Percentiles rank a stretch among this genome's conserved stretches.
These are phyloP conservation scores for Colletotrichum sp. DNA, from an alignment of 2,329 filamentous ascomycete species.

Conservation along the genomic window DNA sequence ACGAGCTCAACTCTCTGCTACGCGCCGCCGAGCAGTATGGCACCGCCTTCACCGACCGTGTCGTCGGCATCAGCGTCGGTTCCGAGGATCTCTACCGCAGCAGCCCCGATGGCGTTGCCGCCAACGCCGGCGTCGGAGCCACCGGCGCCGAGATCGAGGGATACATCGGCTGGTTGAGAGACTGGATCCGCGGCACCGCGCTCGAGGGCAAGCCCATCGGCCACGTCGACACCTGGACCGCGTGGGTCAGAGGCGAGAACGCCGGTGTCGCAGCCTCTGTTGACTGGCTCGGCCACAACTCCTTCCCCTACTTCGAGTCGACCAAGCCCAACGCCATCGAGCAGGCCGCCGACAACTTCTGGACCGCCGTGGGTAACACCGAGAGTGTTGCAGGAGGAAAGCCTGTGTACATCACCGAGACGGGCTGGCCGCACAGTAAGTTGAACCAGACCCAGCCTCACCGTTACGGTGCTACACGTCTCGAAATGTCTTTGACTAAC, in stretches of 20 bases:
- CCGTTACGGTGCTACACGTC: background rate
- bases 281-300: conserved; percentile 60
- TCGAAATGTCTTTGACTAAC: background rate
- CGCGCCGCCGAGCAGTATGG: conserved; percentile 52
- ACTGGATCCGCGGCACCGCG: conserved; percentile 45
- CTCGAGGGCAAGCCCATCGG: conserved; percentile 46
- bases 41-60: conserved; percentile 44
- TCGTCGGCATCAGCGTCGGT: conserved; percentile 59
- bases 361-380: conserved; percentile 39
- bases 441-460: background rate
- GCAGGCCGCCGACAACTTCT: conserved; percentile 46
- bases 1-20: conserved; percentile 56
- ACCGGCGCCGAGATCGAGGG: conserved; percentile 54
- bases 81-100: conserved; percentile 60
- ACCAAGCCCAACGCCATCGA: conserved; percentile 32
- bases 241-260: conserved; percentile 55
- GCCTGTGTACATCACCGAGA: conserved; percentile 57
- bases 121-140: conserved; percentile 23
- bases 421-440: conserved; percentile 57
- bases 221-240: conserved; percentile 63
- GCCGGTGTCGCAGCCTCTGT: conserved; percentile 46
- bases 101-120: conserved; percentile 6
- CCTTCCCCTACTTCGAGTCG: conserved; percentile 59
- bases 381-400: conserved; percentile 44
- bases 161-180: conserved; percentile 62